Evolutionary conservation across 208 protist species (phyloP).

Genomic region (Trypanosoma grayi): DNA sequence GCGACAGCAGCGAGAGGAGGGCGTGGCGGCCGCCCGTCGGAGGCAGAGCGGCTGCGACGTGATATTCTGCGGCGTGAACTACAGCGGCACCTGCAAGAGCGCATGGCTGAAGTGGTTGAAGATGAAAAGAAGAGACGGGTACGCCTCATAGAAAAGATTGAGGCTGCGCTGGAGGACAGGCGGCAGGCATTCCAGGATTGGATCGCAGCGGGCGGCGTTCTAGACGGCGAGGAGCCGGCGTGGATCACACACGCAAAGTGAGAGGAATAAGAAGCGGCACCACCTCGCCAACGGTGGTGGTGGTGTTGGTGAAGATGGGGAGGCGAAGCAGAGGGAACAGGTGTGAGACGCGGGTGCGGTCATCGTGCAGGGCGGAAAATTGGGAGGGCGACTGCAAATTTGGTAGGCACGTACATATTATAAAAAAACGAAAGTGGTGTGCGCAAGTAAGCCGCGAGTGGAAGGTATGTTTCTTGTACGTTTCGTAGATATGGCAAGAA

Average conservation of each 20-base stretch:
- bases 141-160: slow-evolving; percentile 29
- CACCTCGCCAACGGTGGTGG: neutral
- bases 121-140: slow-evolving; percentile 40
- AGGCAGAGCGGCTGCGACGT: slow-evolving; percentile 35
- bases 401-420: too few relatives aligned
- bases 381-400: too few relatives aligned
- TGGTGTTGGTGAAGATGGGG: neutral
- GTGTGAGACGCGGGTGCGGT: too few relatives aligned
- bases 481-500: too few relatives aligned
- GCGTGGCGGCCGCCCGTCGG: slow-evolving; percentile 10
- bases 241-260: slow-evolving; percentile 3
- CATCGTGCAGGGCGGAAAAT: too few relatives aligned
- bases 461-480: too few relatives aligned
- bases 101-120: slow-evolving; percentile 27
- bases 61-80: slow-evolving; percentile 55
- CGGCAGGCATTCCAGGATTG: slow-evolving; percentile 23
- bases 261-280: neutral
- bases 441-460: too few relatives aligned
- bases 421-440: too few relatives aligned
- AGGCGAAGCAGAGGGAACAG: neutral
- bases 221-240: slow-evolving; percentile 26
- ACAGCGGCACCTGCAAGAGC: slow-evolving; percentile 19
- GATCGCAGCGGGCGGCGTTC: neutral
- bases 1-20: neutral
- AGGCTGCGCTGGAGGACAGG: slow-evolving; percentile 15